These are phyloP conservation scores for Neonectria neomacrospora DNA, from an alignment of 2,329 filamentous ascomycete species.

Conservation along the genomic window DNA sequence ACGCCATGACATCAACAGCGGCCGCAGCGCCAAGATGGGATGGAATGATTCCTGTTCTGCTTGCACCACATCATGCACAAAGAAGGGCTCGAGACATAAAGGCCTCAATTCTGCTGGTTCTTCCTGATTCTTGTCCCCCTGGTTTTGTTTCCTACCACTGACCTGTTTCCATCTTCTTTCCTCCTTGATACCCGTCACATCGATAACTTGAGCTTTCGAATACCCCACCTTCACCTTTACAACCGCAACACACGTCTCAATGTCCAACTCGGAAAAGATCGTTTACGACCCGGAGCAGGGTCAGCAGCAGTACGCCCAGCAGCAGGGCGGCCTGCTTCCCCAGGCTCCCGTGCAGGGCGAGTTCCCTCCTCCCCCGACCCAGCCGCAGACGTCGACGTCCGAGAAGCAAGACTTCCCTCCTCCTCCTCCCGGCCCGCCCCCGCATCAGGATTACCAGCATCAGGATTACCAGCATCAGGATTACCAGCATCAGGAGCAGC, in stretches of 20 bases:
- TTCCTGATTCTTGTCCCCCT: neutral
- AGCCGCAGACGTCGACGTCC: slow-evolving; percentile 17
- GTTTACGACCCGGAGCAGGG: slow-evolving; percentile 10
- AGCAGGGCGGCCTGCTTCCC: slow-evolving; percentile 1
- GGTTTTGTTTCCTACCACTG: neutral
- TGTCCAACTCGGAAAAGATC: slow-evolving; percentile 25
- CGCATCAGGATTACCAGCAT: slow-evolving; percentile 25
- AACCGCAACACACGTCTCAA: neutral
- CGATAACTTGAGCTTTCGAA: neutral
- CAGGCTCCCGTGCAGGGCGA: neutral
- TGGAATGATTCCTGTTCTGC: slow-evolving; percentile 29
- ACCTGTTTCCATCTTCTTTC: neutral
- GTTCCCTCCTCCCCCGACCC: slow-evolving; percentile 30
- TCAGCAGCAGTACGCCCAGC: slow-evolving; percentile 3
- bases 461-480: slow-evolving; percentile 26
- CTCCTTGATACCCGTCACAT: neutral
- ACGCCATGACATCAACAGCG: slow-evolving; percentile 39
- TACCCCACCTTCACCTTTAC: slow-evolving; percentile 14
- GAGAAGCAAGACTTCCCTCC: slow-evolving; percentile 42
- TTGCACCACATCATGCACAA: neutral
- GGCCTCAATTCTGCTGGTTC: neutral
- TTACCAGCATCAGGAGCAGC: slow-evolving; percentile 27
- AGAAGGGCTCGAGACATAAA: slow-evolving; percentile 3
- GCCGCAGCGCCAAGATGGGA: slow-evolving; percentile 22
- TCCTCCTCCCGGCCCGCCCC: slow-evolving; percentile 41